Evolutionary conservation across 1,284 basidiomycete genomes (phyloP), one percentile per base, ranked within the genome.

Genomic region (Cryptococcus sp.): DNA sequence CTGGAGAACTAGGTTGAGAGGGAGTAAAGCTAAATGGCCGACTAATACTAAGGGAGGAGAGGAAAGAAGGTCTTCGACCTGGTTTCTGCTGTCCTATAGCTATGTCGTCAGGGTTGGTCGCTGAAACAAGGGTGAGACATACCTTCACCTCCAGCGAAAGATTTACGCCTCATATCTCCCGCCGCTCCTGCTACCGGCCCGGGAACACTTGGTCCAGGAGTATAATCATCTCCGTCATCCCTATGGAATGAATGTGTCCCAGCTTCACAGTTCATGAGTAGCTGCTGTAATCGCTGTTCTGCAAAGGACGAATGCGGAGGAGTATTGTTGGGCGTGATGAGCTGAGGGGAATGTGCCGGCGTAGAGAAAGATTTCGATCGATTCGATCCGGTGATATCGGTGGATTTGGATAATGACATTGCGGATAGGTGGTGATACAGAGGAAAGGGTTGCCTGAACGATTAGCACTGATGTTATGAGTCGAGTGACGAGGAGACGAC

Each of bases 221-320:
- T 19, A 16, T 39, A 39, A 39, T 39, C 36, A 16, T 62, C 60
- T 42, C 63, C 48, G 13, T 63, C 60, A 3, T 55, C 64, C 24
- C 62, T 53, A 41, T 55, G 56, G 49, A 68, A 62, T 4, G 52
- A 54, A 45, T 68, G 66, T 4, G 66, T 68, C 18, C 66, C 66
- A 18, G 56, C 54, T 21, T 68, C 64, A 36, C 63, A 62, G 49
- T 50, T 52, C 0, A 57, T 52, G 36, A 68, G 58, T 14, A 68
- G 51, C 16, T 62, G 53, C 45, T 60, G 58, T 16, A 68, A 47
- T 45, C 62, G 49, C 32, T 52, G 53, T 37, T 64, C 61, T 11
- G 45, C 43, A 10, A 46, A 34, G 18, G 48, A 50, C 23, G 34
- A 36, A 24, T 39, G 39, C n/a, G 45, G 36, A 19, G 36, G 44